Conservation (phyloP, 805 yeast genomes). For the Starmera pachycereana region DNA sequence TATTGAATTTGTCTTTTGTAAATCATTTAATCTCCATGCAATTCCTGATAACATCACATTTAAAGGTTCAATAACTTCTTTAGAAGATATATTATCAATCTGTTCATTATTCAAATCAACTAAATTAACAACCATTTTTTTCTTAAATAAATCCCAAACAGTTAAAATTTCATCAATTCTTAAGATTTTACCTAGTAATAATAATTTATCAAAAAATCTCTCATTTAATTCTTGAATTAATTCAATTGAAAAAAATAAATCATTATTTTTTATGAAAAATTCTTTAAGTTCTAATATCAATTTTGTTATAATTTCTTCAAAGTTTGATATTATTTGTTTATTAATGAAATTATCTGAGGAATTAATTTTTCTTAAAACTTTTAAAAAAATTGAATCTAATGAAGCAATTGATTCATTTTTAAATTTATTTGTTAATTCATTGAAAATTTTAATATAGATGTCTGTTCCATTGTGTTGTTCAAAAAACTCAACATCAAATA, state of each 20-base stretch:
- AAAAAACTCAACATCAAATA: conserved; percentile 12
- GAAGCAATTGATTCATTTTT: conserved; percentile 10
- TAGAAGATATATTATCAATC: background rate
- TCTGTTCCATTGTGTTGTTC: conserved; percentile 11
- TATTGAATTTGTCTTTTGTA: conserved; percentile 9
- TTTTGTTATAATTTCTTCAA: conserved; percentile 7
- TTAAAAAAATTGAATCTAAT: conserved; percentile 3
- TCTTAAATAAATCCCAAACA: conserved; percentile 6
- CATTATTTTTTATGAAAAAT: background rate
- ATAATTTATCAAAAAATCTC: conserved; percentile 10
- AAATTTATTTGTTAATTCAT: conserved; percentile 8
- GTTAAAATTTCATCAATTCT: conserved; percentile 5
- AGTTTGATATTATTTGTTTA: conserved; percentile 4
- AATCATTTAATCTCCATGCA: conserved; percentile 10
- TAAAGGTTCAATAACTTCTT: conserved; percentile 1
- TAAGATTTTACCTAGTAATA: conserved; percentile 8
- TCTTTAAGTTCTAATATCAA: conserved; percentile 8
- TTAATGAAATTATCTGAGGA: conserved; percentile 3
- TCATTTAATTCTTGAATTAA: conserved; percentile 4
- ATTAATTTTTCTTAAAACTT: background rate
- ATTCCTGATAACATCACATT: conserved; percentile 10
- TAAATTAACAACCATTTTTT: conserved; percentile 3
- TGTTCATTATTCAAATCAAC: conserved; percentile 1
- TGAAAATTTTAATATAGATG: conserved; percentile 4
- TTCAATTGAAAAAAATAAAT: too few species aligned